Conservation (phyloP, 345 rosid genomes). For the Pugionium dolabratum region DNA sequence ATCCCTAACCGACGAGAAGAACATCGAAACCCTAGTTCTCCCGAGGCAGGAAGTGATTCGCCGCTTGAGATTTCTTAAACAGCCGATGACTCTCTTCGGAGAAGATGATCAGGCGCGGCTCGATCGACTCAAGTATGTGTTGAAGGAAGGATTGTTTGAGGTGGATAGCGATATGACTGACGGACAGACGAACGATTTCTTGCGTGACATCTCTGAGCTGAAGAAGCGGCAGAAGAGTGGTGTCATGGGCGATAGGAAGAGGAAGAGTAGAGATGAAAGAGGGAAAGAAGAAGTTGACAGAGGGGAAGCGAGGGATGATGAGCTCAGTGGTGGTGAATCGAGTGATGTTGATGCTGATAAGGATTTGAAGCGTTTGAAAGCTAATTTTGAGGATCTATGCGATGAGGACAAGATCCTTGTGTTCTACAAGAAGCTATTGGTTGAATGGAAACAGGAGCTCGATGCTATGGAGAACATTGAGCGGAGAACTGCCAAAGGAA, state of each 20-base stretch:
- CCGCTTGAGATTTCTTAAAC: constrained; percentile 84
- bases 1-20: constrained; percentile 74
- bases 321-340: constrained; percentile 81
- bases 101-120: constrained; percentile 88
- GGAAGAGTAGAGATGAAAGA: constrained; percentile 84
- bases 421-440: constrained; percentile 82
- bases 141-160: constrained; percentile 85
- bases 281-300: constrained; percentile 68
- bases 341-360: constrained; percentile 83
- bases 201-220: constrained; percentile 90
- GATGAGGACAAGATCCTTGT: constrained; percentile 94
- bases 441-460: constrained; percentile 95
- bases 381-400: constrained; percentile 82
- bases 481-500: constrained; percentile 91
- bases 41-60: constrained; percentile 90
- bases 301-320: constrained; percentile 68
- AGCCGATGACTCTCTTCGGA: constrained; percentile 91
- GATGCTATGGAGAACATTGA: constrained; percentile 71
- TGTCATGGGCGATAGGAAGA: constrained; percentile 65
- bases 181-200: constrained; percentile 97
- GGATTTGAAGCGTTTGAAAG: constrained; percentile 83
- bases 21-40: constrained; percentile 74
- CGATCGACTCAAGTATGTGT: constrained; percentile 75
- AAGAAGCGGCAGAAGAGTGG: constrained; percentile 94
- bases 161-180: constrained; percentile 92